These are phyloP conservation scores for Prunella vulgaris DNA, from an alignment of 257 asterid genomes.

Conservation along the genomic window DNA sequence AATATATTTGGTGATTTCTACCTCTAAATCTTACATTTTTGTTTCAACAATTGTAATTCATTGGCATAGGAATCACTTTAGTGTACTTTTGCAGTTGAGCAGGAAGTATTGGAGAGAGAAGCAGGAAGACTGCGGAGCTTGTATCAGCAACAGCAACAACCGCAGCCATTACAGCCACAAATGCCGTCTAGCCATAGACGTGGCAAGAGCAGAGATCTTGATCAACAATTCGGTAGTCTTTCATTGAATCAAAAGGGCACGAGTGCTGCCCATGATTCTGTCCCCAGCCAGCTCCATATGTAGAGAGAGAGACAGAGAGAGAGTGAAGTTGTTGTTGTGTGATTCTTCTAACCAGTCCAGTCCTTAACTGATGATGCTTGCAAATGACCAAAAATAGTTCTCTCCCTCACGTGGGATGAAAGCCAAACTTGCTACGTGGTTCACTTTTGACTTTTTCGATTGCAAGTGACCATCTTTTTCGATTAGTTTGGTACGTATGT, in stretches of 20 bases:
- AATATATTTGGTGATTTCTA: not conserved
- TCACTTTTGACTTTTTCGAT: not conserved
- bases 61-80: slow-evolving; percentile 3
- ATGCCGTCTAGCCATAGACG: slow-evolving; percentile 54
- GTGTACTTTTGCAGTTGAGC: slow-evolving; percentile 71
- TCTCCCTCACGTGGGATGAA: slow-evolving; percentile 18
- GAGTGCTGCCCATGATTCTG: slow-evolving; percentile 39
- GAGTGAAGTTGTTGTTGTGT: slow-evolving; percentile 24
- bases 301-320: slow-evolving; percentile 28
- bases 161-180: slow-evolving; percentile 38
- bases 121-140: slow-evolving; percentile 60
- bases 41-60: not conserved
- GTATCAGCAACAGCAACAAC: slow-evolving; percentile 50
- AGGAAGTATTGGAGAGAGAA: slow-evolving; percentile 89
- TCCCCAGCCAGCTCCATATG: slow-evolving; percentile 59
- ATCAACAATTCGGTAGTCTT: slow-evolving; percentile 66
- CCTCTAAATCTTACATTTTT: not conserved
- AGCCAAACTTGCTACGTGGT: slow-evolving; percentile 21
- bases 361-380: slow-evolving; percentile 31
- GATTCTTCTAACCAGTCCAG: slow-evolving; percentile 23
- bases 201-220: slow-evolving; percentile 71
- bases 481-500: slow-evolving; percentile 32
- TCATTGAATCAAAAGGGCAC: slow-evolving; percentile 72
- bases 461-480: slow-evolving; percentile 13
- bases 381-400: slow-evolving; percentile 24